phyloP scores from a whole-genome alignment of 306 rosid genomes.

The Quercus dentata region DNA sequence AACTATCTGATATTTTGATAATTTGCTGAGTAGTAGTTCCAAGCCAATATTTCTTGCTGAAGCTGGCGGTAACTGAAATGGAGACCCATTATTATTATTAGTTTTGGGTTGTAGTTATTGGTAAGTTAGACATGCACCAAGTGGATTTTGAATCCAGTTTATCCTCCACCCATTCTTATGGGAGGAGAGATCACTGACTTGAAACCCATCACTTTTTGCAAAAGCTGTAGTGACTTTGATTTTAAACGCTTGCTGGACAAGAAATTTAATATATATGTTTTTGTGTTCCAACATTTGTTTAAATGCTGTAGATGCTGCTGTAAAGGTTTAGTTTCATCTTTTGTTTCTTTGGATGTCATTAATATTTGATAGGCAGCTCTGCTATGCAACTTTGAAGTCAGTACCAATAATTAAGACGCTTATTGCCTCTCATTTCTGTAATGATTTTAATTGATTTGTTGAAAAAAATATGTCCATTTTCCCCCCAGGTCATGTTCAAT shows the following conservation, averaged over 20 bases:
- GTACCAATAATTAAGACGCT: neutral
- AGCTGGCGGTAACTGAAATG: neutral
- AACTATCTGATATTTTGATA: neutral
- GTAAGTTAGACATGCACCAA: too few species aligned
- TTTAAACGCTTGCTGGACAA: too few species aligned
- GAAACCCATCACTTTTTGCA: too few species aligned
- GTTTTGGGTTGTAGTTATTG: too few species aligned
- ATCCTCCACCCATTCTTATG: too few species aligned
- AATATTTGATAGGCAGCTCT: neutral
- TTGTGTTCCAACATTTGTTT: neutral
- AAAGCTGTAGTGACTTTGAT: too few species aligned
- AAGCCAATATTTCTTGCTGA: neutral
- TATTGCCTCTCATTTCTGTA: neutral
- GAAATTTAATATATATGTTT: neutral
- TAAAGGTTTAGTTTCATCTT: neutral
- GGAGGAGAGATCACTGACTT: too few species aligned
- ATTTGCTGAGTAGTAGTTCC: neutral
- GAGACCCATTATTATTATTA: neutral
- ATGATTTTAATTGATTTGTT: neutral
- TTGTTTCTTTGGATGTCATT: neutral
- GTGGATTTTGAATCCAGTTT: too few species aligned
- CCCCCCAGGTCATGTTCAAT: constrained; percentile 75
- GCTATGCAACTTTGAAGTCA: neutral
- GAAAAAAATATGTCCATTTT: neutral
- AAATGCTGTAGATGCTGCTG: neutral